These are phyloP conservation scores for Diaporthe helianthi DNA, from an alignment of 2,329 filamentous ascomycete genomes.

Conservation along the genomic window DNA sequence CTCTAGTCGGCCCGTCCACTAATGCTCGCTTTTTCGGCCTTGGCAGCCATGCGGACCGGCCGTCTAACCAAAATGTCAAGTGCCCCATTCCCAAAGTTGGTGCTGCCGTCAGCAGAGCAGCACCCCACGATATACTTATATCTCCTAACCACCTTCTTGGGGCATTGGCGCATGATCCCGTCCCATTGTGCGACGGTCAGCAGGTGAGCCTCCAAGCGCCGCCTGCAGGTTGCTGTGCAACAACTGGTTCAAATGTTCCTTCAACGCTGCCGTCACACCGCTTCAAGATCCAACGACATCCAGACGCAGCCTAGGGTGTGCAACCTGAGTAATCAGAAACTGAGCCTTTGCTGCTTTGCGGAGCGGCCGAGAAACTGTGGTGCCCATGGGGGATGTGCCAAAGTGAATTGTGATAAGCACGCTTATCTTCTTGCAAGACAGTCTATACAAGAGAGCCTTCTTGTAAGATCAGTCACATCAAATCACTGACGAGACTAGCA, in stretches of 20 bases:
- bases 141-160: neutral
- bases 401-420: neutral
- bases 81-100: neutral
- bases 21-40: slow-evolving; percentile 8
- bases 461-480: neutral
- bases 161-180: slow-evolving; percentile 19
- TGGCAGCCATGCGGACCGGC: slow-evolving; percentile 9
- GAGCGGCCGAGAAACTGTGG: neutral
- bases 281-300: neutral
- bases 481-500: neutral
- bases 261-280: slow-evolving; percentile 6
- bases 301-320: neutral
- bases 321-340: neutral
- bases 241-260: slow-evolving; percentile 8
- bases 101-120: slow-evolving; percentile 10
- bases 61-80: neutral
- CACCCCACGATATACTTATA: neutral
- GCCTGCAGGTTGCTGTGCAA: slow-evolving; percentile 3
- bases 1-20: neutral
- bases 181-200: slow-evolving; percentile 22
- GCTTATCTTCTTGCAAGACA: neutral
- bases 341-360: neutral
- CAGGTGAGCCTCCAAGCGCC: slow-evolving; percentile 22
- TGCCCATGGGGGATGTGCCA: neutral
- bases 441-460: no score